Base-by-base conservation (phyloP, 148 eudicot species). In the Bassia scoparia region DNA sequence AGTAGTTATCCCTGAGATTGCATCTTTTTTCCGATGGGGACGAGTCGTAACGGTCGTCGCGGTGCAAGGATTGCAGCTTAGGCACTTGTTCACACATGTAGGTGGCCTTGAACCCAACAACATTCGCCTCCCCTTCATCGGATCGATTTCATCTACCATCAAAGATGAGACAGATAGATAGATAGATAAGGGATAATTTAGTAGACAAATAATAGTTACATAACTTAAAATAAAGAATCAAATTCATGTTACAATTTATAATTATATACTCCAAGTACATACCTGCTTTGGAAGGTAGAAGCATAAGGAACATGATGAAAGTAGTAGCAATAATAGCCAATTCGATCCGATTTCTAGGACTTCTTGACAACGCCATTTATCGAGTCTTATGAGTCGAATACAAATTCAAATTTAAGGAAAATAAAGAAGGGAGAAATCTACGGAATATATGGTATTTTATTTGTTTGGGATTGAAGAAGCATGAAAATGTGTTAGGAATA, bases 21-120 rank as follows among this genome's bases (percentile, higher is more conserved):
- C 18, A 46, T 41, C 73, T 35, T 59, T 63, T 2, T 50, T 33
- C 23, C 21, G 68, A 2, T 20, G 46, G 77, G 21, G 75, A 76
- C 54, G 73, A 71, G 64, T 62, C n/a, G n/a, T 43, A 20, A 82
- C 79, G 0, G 79, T 72, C 18, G 79, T 71, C 16, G 82, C 77
- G 0, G 62, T 33, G 29, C 85, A 82, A 20, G 85, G 85, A 23
- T 52, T 79, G 74, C 85, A 82, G 76, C 46, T 71, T 52, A 49
- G 54, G 75, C 85, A 82, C 56, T 63, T 82, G 71, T 72, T 68
- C 56, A 78, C 80, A 50, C 85, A 82, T 4, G 31, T 56, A 1
- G 85, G 85, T 7, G 85, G 85, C 50, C 69, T 76, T 56, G 85
- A 82, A 52, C 85, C 85, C 67, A 82, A n/a, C 50, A 65, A 52